Evolutionary conservation across 192 early-diverging fungal species (phyloP), one percentile per base, ranked within the genome.

Genomic region (Cladochytrium replicatum): DNA sequence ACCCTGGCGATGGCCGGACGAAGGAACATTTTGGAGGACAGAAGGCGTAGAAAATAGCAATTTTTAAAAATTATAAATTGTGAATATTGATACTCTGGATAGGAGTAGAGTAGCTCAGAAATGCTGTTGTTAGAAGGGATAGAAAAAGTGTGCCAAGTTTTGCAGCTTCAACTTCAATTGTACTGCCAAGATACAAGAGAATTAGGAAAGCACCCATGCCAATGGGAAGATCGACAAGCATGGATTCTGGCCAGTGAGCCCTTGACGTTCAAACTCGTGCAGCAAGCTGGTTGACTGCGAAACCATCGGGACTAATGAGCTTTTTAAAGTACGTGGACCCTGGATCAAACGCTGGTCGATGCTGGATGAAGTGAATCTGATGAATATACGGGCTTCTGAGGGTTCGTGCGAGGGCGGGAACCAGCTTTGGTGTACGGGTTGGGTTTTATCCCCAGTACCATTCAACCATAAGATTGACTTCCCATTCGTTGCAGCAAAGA

Each of bases 241-340:
- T 17, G 55, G 55, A 57, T 57, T 57, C 37, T 47, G 9, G 6
- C 55, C 55, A 5, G 6, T 4, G 8, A 57, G 47, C 26, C 55
- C 55, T 41, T 49, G 50, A 45, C 50, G 55, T 25, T 57, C 55
- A 50, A 57, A 57, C 32, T 57, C 55, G 46, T 47, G 50, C 17
- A 57, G 6, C 37, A 57, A 25, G 0, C 55, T n/a, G n/a, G n/a
- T n/a, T n/a, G n/a, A n/a, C n/a, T n/a, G n/a, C n/a, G n/a, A n/a
- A n/a, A n/a, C n/a, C n/a, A n/a, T n/a, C n/a, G n/a, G n/a, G n/a
- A n/a, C 6, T 24, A 27, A 53, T 41, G 7, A 57, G 13, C 13
- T 9, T 11, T 17, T 13, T 5, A 52, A 57, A 57, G 21, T 22
- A 52, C 11, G 8, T 11, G 17, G 5, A 32, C 29, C 8, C 1